These are phyloP conservation scores for Isabelozyma gotoi DNA, from an alignment of 805 yeast genomes.

Conservation along the genomic window DNA sequence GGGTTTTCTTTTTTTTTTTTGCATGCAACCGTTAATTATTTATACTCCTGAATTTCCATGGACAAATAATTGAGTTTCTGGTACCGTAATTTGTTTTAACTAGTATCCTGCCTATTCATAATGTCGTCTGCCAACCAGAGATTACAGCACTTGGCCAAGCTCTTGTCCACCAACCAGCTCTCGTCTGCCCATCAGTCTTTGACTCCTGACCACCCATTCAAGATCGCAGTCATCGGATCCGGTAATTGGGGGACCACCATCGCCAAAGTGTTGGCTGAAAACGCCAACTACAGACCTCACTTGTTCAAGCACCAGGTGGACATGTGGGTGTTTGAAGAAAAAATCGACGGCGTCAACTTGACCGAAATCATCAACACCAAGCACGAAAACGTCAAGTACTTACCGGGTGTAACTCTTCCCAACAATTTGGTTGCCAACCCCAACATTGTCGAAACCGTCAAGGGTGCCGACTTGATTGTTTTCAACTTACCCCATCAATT, in stretches of 20 bases:
- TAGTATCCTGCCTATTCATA: background rate
- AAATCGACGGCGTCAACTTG: constrained; percentile 39
- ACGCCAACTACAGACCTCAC: constrained; percentile 38
- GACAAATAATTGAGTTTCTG: background rate
- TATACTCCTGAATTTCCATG: background rate
- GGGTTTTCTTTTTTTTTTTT: background rate
- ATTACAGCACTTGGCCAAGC: constrained; percentile 15
- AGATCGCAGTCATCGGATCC: constrained; percentile 43
- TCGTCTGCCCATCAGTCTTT: constrained; percentile 4
- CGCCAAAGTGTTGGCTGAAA: constrained; percentile 46
- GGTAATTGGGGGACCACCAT: constrained; percentile 52
- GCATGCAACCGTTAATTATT: background rate
- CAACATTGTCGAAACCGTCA: constrained; percentile 34
- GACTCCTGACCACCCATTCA: constrained; percentile 23
- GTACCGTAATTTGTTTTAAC: background rate
- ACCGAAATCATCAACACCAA: constrained; percentile 43
- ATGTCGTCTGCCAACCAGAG: constrained; percentile 6
- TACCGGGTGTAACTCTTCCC: constrained; percentile 44
- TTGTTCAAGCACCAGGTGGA: constrained; percentile 37
- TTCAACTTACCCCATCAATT: constrained; percentile 50
- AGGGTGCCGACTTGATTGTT: constrained; percentile 42
- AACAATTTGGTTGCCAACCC: constrained; percentile 41
- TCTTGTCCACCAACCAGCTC: constrained; percentile 11
- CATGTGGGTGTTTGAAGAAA: constrained; percentile 49
- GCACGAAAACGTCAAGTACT: constrained; percentile 45